A percentile compares a stretch with the other conserved stretches of the same genome.
These are phyloP conservation scores for Penicillium sclerotiorum DNA, from an alignment of 2,329 filamentous ascomycete species.

Conservation along the genomic window DNA sequence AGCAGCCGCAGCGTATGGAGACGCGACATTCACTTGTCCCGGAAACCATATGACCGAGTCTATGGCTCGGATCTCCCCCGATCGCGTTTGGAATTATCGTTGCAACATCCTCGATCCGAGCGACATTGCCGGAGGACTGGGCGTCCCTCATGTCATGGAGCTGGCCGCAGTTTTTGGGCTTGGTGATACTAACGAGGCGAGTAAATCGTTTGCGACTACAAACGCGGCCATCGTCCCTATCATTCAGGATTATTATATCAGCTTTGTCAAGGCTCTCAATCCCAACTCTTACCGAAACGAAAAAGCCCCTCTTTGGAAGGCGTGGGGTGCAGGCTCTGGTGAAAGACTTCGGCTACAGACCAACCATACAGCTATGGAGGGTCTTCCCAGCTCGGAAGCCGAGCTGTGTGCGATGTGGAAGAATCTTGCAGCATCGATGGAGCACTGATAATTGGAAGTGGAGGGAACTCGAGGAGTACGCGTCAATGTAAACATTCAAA, in stretches of 20 bases:
- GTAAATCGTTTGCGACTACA: constrained; percentile 34
- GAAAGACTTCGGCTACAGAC: constrained; percentile 23
- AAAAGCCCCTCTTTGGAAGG: constrained; percentile 22
- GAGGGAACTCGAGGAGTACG: too few relatives aligned
- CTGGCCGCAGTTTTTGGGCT: constrained; percentile 31
- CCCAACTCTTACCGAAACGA: constrained; percentile 22
- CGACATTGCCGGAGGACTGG: constrained; percentile 39
- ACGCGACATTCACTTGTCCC: constrained; percentile 54
- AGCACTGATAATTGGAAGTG: constrained; percentile 22
- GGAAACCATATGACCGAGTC: constrained; percentile 45
- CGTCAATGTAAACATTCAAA: background rate
- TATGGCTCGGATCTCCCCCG: constrained; percentile 25
- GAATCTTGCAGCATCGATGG: constrained; percentile 13
- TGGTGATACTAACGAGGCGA: constrained; percentile 14
- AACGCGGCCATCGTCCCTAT: constrained; percentile 26
- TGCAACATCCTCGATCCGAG: constrained; percentile 49
- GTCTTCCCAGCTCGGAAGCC: constrained; percentile 12
- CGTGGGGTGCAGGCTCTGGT: constrained; percentile 17
- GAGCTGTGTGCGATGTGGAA: constrained; percentile 24
- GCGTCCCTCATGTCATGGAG: constrained; percentile 42
- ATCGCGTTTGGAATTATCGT: constrained; percentile 50
- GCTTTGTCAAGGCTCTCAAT: constrained; percentile 25
- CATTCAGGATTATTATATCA: constrained; percentile 30
- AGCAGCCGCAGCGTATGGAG: constrained; percentile 44
- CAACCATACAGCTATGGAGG: constrained; percentile 24